Evolutionary conservation across 345 rosid genomes (phyloP), one percentile per base, ranked within the genome.

Genomic region (Angophora floribunda): DNA sequence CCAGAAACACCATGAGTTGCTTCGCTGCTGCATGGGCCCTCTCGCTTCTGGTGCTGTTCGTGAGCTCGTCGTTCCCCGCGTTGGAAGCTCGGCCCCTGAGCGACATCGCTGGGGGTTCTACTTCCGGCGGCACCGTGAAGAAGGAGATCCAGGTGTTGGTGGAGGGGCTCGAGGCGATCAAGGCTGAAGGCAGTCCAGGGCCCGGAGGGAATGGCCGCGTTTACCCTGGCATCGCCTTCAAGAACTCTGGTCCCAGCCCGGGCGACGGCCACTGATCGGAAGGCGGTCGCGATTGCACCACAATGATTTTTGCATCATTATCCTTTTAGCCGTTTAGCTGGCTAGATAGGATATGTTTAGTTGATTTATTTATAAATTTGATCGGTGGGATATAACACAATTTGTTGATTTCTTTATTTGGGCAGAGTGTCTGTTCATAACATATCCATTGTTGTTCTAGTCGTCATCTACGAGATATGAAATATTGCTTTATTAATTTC

Each of bases 1-100:
- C 93, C 28, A 67, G 36, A 82, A 88, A 47, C 79, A 28, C 80
- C 59, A 67, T 57, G 53, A 52, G 63, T 79, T 28, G 67, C 47
- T 45, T 89, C 45, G 44, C 85, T 79, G 65, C 88, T 14, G 13
- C 89, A 51, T 57, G 90, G 9, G 86, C 86, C 57, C 8, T 88
- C 75, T 63, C 13, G 75, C 75, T n/a, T 3, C 41, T n/a, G 75
- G 75, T n/a, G 36, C 52, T 91, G 51, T n/a, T 91, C 45, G 28
- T 41, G 78, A 85, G 88, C 82, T 90, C 86, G 36, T 67, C 53
- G 70, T 79, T 85, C 15, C 79, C 57, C 36, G 47, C 51, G 41
- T 89, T 89, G 13, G 92, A 90, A 85, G 91, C 92, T 86, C 94
- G 95, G 52, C 93, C 90, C 79, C 88, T 93, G 51, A 85, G 67